phyloP scores from a whole-genome alignment of 768 basidiomycete genomes.

The Pisolithus marmoratus region DNA sequence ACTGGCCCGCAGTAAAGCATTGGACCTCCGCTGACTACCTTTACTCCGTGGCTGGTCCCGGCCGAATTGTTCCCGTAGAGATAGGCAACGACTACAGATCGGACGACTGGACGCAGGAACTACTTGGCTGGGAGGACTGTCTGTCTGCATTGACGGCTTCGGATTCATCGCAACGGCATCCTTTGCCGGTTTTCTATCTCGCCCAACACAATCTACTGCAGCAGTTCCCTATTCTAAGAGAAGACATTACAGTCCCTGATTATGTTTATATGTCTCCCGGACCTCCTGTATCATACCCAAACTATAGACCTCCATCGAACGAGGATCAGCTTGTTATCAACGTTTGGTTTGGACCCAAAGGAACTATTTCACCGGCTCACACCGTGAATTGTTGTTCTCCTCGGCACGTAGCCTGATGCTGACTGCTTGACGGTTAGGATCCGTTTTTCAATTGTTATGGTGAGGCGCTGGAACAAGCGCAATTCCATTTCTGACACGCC shows the following conservation, averaged over 20 bases:
- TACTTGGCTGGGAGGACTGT: constrained; percentile 78
- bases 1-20: constrained; percentile 77
- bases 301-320: constrained; percentile 61
- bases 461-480: constrained; percentile 29
- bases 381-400: constrained; percentile 45
- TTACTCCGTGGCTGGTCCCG: constrained; percentile 63
- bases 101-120: constrained; percentile 73
- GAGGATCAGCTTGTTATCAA: constrained; percentile 66
- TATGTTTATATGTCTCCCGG: constrained; percentile 70
- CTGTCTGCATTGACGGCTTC: constrained; percentile 40
- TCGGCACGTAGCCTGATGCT: constrained; percentile 9
- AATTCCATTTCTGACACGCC: constrained; percentile 1
- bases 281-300: constrained; percentile 36
- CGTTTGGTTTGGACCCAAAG: constrained; percentile 76
- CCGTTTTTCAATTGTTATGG: constrained; percentile 92
- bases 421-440: constrained; percentile 48
- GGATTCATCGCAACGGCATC: constrained; percentile 6
- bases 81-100: constrained; percentile 79
- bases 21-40: constrained; percentile 76
- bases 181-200: constrained; percentile 56
- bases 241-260: constrained; percentile 82
- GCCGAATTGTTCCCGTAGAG: constrained; percentile 86
- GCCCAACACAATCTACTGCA: constrained; percentile 84
- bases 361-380: constrained; percentile 85
- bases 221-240: constrained; percentile 75